phyloP scores from a whole-genome alignment of 768 basidiomycete genomes.

The Lactarius psammicola region DNA sequence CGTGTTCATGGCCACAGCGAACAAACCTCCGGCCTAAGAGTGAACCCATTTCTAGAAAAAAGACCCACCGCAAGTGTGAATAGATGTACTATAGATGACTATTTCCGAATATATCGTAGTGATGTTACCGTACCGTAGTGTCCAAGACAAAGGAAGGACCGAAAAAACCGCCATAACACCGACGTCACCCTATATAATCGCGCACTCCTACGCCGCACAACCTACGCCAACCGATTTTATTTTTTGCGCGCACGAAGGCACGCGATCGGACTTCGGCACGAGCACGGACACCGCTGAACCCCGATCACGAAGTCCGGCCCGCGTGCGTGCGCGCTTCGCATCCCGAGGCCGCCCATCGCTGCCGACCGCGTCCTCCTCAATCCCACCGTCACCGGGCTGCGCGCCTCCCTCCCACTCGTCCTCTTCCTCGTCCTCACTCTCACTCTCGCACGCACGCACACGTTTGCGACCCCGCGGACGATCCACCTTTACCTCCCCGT shows the following conservation, averaged over 20 bases:
- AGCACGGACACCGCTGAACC: neutral
- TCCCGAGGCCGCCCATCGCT: neutral
- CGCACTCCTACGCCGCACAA: neutral
- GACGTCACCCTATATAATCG: neutral
- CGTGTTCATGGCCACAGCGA: too few relatives aligned
- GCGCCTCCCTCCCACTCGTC: neutral
- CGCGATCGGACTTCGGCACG: slow-evolving; percentile 25
- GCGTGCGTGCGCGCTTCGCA: slow-evolving; percentile 26
- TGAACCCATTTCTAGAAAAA: too few relatives aligned
- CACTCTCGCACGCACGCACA: neutral
- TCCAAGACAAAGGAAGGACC: neutral
- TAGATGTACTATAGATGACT: too few relatives aligned
- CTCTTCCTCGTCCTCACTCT: neutral
- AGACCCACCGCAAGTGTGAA: too few relatives aligned
- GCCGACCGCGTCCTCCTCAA: neutral
- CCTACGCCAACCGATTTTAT: slow-evolving; percentile 5
- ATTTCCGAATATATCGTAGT: too few relatives aligned
- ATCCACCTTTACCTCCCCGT: neutral
- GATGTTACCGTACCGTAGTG: too few relatives aligned
- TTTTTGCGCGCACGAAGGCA: slow-evolving; percentile 26
- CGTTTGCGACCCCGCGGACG: neutral
- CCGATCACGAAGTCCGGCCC: slow-evolving; percentile 36
- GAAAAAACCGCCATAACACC: neutral
- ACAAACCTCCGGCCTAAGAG: too few relatives aligned
- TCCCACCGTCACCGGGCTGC: neutral